These are phyloP conservation scores for Penicillium robsamsonii DNA, from an alignment of 495 filamentous ascomycete species.

Conservation along the genomic window DNA sequence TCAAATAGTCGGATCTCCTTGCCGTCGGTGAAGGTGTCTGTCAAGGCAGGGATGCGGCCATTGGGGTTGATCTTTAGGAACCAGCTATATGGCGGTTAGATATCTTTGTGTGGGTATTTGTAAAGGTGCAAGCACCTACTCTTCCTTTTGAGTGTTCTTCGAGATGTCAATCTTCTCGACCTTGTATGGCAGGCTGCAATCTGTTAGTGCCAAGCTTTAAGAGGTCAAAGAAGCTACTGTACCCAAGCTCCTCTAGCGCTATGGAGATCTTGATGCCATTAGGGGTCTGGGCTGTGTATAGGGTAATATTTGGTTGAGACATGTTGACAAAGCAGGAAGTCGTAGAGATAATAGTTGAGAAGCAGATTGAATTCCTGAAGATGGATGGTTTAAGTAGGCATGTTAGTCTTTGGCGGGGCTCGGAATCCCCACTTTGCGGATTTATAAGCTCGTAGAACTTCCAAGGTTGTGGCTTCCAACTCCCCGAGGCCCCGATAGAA, in stretches of 20 bases:
- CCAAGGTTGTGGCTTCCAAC: neutral
- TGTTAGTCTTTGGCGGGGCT: too few species aligned
- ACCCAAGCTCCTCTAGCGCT: slow-evolving; percentile 81
- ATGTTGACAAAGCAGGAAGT: slow-evolving; percentile 20
- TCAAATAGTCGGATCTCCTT: slow-evolving; percentile 77
- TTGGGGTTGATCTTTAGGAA: slow-evolving; percentile 94
- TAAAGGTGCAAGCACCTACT: slow-evolving; percentile 36
- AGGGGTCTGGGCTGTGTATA: slow-evolving; percentile 53
- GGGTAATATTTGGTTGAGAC: slow-evolving; percentile 43
- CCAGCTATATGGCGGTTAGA: slow-evolving; percentile 48
- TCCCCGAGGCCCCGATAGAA: neutral
- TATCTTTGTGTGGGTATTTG: neutral
- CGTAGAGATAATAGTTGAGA: too few species aligned
- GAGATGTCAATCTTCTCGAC: slow-evolving; percentile 65
- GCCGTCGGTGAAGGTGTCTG: slow-evolving; percentile 72
- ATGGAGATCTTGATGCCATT: slow-evolving; percentile 77
- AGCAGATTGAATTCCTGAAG: neutral
- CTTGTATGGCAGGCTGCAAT: slow-evolving; percentile 53
- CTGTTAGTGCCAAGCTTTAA: slow-evolving; percentile 17
- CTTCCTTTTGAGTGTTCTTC: slow-evolving; percentile 77
- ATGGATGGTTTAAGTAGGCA: slow-evolving; percentile 4
- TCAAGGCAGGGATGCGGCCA: slow-evolving; percentile 89
- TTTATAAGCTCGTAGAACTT: slow-evolving; percentile 7
- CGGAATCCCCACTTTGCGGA: neutral
- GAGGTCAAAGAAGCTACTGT: slow-evolving; percentile 7